Conservation (phyloP, 768 basidiomycete genomes). For the Stropharia rugosoannulata region DNA sequence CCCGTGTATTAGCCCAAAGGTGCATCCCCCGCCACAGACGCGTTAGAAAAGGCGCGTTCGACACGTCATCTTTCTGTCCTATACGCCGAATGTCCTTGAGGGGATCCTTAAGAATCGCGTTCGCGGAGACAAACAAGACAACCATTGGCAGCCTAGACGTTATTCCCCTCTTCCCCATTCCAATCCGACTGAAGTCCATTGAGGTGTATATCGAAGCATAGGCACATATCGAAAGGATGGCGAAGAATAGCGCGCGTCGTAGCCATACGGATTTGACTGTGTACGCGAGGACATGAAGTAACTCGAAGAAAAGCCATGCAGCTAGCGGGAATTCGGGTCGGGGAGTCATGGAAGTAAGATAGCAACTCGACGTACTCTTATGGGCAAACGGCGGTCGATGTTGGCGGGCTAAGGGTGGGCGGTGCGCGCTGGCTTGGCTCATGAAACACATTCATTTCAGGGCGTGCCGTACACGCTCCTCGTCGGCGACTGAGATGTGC, state of each 20-base stretch:
- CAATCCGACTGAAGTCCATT: conserved; percentile 7
- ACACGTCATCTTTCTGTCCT: conserved; percentile 14
- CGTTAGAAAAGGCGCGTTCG: conserved; percentile 14
- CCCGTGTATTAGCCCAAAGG: conserved; percentile 23
- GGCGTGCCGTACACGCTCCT: too few species aligned
- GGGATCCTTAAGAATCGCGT: conserved; percentile 25
- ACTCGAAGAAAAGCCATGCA: conserved; percentile 8
- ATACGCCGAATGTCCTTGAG: conserved; percentile 20
- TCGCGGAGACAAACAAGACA: conserved; percentile 8
- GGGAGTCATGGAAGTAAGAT: too few species aligned
- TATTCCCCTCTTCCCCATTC: conserved; percentile 8
- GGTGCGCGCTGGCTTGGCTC: too few species aligned
- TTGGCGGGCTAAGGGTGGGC: too few species aligned
- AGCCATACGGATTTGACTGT: conserved; percentile 12
- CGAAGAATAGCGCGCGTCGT: conserved; percentile 10
- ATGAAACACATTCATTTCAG: too few species aligned
- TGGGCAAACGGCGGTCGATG: too few species aligned
- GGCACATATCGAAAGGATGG: conserved; percentile 5
- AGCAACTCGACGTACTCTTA: too few species aligned
- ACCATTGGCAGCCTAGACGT: background rate
- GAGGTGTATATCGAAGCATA: conserved; percentile 12
- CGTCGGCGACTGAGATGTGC: too few species aligned
- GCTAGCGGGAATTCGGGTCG: background rate
- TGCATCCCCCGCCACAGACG: conserved; percentile 23
- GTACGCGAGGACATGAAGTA: conserved; percentile 9